Evolutionary conservation across 2,329 filamentous ascomycete species (phyloP).

Genomic region (Sporothrix brasiliensis): DNA sequence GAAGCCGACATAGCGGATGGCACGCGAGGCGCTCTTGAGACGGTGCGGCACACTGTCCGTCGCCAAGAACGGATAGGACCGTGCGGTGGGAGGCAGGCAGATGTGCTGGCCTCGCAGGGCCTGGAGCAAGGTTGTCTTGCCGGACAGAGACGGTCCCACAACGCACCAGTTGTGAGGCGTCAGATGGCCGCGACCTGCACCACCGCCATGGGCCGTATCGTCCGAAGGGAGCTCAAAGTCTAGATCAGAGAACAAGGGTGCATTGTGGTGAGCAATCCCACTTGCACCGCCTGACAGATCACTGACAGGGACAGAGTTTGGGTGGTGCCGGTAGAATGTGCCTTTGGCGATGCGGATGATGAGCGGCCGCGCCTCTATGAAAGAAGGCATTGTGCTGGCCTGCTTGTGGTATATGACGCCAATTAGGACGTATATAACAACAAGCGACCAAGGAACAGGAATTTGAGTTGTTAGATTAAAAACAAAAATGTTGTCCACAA

Average conservation of each 20-base stretch:
- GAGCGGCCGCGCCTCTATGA: constrained; percentile 50
- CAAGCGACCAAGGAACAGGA: background rate
- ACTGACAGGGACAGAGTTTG: constrained; percentile 44
- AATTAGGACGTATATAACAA: background rate
- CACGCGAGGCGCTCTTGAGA: constrained; percentile 63
- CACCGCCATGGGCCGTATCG: constrained; percentile 43
- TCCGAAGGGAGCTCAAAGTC: constrained; percentile 66
- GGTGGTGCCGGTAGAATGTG: constrained; percentile 81
- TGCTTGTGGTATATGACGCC: background rate
- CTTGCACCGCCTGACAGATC: background rate
- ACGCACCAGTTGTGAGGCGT: constrained; percentile 74
- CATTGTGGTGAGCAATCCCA: constrained; percentile 54
- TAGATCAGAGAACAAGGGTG: constrained; percentile 71
- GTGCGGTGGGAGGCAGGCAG: constrained; percentile 72
- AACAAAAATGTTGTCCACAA: background rate
- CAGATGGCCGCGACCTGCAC: constrained; percentile 33
- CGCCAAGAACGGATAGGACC: constrained; percentile 77
- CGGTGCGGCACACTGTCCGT: constrained; percentile 59
- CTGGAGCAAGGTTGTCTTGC: constrained; percentile 81
- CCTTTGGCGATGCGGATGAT: constrained; percentile 74
- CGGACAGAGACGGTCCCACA: constrained; percentile 74
- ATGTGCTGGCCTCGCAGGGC: constrained; percentile 75
- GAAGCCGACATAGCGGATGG: constrained; percentile 90
- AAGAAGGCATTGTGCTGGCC: constrained; percentile 44
- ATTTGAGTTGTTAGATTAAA: background rate